phyloP scores from a whole-genome alignment of 78 protist species.

The Dictyostelium citrinum region DNA sequence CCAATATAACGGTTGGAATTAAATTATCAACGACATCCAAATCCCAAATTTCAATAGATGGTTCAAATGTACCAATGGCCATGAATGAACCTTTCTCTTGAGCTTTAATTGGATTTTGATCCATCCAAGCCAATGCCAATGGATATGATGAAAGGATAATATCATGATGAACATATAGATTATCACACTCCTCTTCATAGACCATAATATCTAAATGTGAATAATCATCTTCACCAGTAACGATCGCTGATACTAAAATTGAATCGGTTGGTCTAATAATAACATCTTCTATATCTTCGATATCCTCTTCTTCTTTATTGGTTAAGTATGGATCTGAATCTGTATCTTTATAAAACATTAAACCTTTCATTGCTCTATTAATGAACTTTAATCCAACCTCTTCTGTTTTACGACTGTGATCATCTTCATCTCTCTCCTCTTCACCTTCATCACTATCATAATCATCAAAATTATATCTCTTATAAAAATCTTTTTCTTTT shows the following conservation, averaged over 20 bases:
- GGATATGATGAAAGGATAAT: conserved; percentile 84
- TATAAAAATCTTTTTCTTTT: conserved; percentile 8
- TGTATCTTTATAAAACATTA: conserved; percentile 23
- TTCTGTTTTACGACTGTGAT: neutral
- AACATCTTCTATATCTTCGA: conserved; percentile 81
- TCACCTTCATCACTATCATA: conserved; percentile 48
- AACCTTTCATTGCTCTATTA: conserved; percentile 39
- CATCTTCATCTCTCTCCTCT: neutral
- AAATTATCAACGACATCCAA: conserved; percentile 85
- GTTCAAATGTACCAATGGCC: conserved; percentile 92
- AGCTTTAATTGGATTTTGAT: conserved; percentile 23
- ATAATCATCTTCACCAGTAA: conserved; percentile 77
- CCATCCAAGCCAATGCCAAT: conserved; percentile 87
- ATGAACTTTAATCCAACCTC: conserved; percentile 25
- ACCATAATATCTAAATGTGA: conserved; percentile 82
- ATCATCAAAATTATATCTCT: conserved; percentile 30
- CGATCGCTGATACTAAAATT: conserved; percentile 77
- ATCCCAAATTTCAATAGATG: conserved; percentile 91
- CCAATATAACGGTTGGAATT: conserved; percentile 85
- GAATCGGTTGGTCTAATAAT: conserved; percentile 75
- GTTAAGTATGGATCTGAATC: conserved; percentile 32
- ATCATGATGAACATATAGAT: conserved; percentile 92
- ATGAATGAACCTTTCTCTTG: conserved; percentile 79
- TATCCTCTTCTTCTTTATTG: conserved; percentile 21
- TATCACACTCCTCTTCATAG: conserved; percentile 84